Conservation (phyloP, 202 grass and related monocot genomes). For the Zizania palustris region DNA sequence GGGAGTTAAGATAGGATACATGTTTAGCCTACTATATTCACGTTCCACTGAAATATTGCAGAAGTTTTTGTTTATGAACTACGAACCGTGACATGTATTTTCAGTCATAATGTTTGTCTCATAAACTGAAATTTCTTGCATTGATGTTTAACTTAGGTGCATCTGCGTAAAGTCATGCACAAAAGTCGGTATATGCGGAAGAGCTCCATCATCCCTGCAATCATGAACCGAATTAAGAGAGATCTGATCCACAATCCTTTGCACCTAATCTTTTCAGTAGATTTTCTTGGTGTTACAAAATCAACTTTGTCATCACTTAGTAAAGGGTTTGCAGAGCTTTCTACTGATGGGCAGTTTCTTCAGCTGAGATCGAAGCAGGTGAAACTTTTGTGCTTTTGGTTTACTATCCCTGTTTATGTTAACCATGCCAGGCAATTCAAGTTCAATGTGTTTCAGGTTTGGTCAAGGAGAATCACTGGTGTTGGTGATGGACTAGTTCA, state of each 20-base stretch:
- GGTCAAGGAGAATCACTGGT: conserved; percentile 86
- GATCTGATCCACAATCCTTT: conserved; percentile 98
- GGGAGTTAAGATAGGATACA: background rate
- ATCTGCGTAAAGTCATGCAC: conserved; percentile 89
- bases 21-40: background rate
- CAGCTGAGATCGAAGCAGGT: conserved; percentile 95
- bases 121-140: conserved; percentile 31
- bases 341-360: conserved; percentile 94
- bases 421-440: conserved; percentile 19
- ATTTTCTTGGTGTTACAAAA: conserved; percentile 96
- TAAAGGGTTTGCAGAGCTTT: conserved; percentile 99
- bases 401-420: conserved; percentile 40
- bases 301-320: conserved; percentile 93
- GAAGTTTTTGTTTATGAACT: conserved; percentile 37
- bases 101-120: background rate
- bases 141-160: conserved; percentile 65
- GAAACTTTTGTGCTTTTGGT: conserved; percentile 32
- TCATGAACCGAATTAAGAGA: conserved; percentile 84
- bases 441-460: conserved; percentile 64
- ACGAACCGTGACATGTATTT: conserved; percentile 17
- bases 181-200: conserved; percentile 84
- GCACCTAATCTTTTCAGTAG: conserved; percentile 92
- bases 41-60: conserved; percentile 20
- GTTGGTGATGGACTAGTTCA: conserved; percentile 93
- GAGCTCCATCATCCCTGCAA: conserved; percentile 79